These are phyloP conservation scores for Podospora pseudoanserina DNA, from an alignment of 495 filamentous ascomycete genomes.

Conservation along the genomic window DNA sequence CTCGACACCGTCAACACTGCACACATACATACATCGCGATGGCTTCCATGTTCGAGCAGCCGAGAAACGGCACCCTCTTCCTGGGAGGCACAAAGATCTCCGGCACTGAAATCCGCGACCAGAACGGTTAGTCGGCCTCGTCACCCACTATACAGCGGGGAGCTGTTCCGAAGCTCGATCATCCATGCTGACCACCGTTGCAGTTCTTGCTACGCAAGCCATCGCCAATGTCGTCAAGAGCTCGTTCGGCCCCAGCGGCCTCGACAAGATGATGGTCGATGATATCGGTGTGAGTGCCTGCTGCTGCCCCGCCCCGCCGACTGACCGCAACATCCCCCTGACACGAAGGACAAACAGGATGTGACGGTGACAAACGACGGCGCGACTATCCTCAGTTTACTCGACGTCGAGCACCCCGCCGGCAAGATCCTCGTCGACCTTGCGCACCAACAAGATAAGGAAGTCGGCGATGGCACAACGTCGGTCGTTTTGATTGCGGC, in stretches of 20 bases:
- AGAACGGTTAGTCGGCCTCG: conserved; percentile 66
- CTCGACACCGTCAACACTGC: not conserved
- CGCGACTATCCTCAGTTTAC: conserved; percentile 88
- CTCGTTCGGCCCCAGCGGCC: conserved; percentile 92
- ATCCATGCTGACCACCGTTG: conserved; percentile 28
- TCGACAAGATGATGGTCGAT: conserved; percentile 99
- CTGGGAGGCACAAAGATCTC: conserved; percentile 93
- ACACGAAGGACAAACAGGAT: conserved; percentile 55
- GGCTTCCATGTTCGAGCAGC: conserved; percentile 86
- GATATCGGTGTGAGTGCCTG: conserved; percentile 78
- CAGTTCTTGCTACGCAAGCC: conserved; percentile 90
- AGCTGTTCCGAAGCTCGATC: conserved; percentile 10
- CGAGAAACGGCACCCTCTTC: conserved; percentile 85
- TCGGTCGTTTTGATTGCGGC: conserved; percentile 96
- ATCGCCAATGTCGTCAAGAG: conserved; percentile 99
- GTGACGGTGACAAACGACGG: conserved; percentile 99
- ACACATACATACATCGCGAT: conserved; percentile 47
- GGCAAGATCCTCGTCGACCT: conserved; percentile 98
- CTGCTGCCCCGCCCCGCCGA: conserved; percentile 12
- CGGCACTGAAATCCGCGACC: conserved; percentile 90
- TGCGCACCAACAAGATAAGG: conserved; percentile 97
- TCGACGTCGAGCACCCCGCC: conserved; percentile 96
- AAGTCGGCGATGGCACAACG: conserved; percentile 97
- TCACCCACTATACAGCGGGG: not conserved
- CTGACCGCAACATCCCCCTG: conserved; percentile 18